These are phyloP conservation scores for Mycena albidolilacea DNA, from an alignment of 768 basidiomycete species.

Conservation along the genomic window DNA sequence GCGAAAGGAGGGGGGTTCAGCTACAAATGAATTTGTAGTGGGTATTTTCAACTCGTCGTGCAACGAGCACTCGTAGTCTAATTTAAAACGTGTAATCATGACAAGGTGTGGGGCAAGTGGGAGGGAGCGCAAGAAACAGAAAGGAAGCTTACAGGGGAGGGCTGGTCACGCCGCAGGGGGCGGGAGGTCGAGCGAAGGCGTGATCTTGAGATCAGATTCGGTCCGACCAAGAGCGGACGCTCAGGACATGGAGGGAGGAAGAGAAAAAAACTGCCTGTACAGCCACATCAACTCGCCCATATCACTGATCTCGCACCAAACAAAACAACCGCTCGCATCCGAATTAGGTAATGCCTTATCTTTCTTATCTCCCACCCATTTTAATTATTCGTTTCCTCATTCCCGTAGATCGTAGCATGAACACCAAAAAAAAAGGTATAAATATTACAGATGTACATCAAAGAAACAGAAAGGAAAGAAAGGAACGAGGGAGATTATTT, in stretches of 20 bases:
- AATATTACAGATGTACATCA: constrained; percentile 26
- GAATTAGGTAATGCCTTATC: constrained; percentile 11
- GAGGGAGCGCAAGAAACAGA: neutral
- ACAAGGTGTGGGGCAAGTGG: neutral
- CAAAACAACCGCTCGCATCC: constrained; percentile 27
- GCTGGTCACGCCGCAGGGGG: no score
- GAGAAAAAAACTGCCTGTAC: neutral
- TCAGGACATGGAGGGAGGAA: neutral
- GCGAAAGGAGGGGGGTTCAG: constrained; percentile 18
- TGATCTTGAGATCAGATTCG: no score
- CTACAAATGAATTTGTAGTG: constrained; percentile 18
- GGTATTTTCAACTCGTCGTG: constrained; percentile 21
- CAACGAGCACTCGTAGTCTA: constrained; percentile 36
- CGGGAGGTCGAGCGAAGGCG: no score
- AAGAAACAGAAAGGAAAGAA: neutral
- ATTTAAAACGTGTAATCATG: constrained; percentile 17
- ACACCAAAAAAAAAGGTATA: neutral
- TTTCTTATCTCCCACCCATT: neutral
- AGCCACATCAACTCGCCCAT: neutral
- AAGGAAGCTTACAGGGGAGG: neutral
- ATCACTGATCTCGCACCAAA: neutral
- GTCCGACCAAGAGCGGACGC: no score
- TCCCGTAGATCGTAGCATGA: neutral
- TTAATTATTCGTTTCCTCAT: neutral
- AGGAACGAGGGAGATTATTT: neutral